A percentile compares a stretch with the other conserved stretches of the same genome.
phyloP scores from a whole-genome alignment of 2,329 filamentous ascomycete species.

The Aspergillus viridinutans region DNA sequence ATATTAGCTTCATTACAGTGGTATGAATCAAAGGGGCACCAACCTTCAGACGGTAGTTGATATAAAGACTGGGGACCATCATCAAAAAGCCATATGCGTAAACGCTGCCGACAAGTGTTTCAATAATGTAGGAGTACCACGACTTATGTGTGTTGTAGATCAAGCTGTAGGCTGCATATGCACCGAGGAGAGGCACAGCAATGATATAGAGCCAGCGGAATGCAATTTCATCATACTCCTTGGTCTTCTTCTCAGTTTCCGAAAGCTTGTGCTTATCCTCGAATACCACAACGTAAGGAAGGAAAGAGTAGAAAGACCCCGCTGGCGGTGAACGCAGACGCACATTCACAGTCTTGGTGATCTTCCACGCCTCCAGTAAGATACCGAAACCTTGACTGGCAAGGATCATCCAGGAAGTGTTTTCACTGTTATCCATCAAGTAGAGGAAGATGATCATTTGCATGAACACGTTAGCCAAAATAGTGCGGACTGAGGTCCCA shows the following conservation, averaged over 20 bases:
- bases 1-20: slow-evolving; percentile 10
- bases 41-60: slow-evolving; percentile 95
- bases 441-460: slow-evolving; percentile 94
- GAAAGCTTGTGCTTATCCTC: slow-evolving; percentile 96
- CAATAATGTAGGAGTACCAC: slow-evolving; percentile 95
- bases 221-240: slow-evolving; percentile 96
- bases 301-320: slow-evolving; percentile 64
- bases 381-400: slow-evolving; percentile 86
- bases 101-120: slow-evolving; percentile 89
- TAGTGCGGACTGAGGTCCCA: slow-evolving; percentile 91
- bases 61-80: slow-evolving; percentile 97
- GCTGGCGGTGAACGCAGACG: slow-evolving; percentile 66
- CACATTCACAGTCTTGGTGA: slow-evolving; percentile 92
- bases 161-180: slow-evolving; percentile 87
- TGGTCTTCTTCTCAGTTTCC: slow-evolving; percentile 94
- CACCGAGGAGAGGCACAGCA: slow-evolving; percentile 81
- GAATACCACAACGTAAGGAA: slow-evolving; percentile 78
- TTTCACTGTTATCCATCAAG: slow-evolving; percentile 92
- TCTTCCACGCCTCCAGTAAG: slow-evolving; percentile 80
- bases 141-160: slow-evolving; percentile 94
- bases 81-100: slow-evolving; percentile 98
- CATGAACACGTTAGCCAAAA: slow-evolving; percentile 97
- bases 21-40: slow-evolving; percentile 8
- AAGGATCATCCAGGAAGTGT: slow-evolving; percentile 98
- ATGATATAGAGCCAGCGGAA: slow-evolving; percentile 96